phyloP scores from a whole-genome alignment of 768 basidiomycete species.

The Tricholoma hemisulphureum region DNA sequence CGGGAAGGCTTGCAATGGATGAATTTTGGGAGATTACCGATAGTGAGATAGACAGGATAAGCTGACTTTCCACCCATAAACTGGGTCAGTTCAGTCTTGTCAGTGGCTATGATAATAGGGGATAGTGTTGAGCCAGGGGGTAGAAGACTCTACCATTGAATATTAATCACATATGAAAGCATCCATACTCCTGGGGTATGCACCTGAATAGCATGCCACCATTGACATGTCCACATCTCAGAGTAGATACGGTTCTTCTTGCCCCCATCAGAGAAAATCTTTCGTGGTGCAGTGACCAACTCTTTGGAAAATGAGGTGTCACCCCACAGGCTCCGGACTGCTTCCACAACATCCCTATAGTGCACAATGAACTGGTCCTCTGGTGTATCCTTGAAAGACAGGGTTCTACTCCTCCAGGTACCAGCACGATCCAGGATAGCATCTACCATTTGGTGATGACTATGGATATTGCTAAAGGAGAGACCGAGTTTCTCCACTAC shows the following conservation, averaged over 20 bases:
- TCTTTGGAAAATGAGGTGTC: conserved; percentile 30
- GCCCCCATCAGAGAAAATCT: conserved; percentile 32
- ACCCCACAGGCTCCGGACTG: conserved; percentile 33
- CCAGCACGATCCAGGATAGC: conserved; percentile 15
- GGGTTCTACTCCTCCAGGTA: conserved; percentile 3
- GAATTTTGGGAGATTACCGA: conserved; percentile 44
- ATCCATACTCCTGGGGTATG: conserved; percentile 3
- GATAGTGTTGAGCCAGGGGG: conserved; percentile 29
- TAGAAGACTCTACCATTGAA: not conserved
- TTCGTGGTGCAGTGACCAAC: conserved; percentile 34
- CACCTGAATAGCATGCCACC: conserved; percentile 54
- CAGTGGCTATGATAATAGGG: conserved; percentile 45
- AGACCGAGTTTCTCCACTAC: conserved; percentile 23
- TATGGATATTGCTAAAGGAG: conserved; percentile 21
- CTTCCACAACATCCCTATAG: conserved; percentile 30
- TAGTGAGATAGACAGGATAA: conserved; percentile 48
- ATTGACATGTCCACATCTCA: conserved; percentile 47
- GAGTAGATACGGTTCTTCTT: conserved; percentile 27
- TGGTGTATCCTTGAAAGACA: conserved; percentile 20
- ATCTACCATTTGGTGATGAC: conserved; percentile 31
- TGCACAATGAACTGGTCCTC: conserved; percentile 17
- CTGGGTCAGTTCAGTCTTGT: conserved; percentile 43
- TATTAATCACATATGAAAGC: not conserved
- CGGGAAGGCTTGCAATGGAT: conserved; percentile 14
- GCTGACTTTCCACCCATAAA: conserved; percentile 38